Evolutionary conservation across 1,284 basidiomycete species (phyloP).

Genomic region (Ustilago lituana): DNA sequence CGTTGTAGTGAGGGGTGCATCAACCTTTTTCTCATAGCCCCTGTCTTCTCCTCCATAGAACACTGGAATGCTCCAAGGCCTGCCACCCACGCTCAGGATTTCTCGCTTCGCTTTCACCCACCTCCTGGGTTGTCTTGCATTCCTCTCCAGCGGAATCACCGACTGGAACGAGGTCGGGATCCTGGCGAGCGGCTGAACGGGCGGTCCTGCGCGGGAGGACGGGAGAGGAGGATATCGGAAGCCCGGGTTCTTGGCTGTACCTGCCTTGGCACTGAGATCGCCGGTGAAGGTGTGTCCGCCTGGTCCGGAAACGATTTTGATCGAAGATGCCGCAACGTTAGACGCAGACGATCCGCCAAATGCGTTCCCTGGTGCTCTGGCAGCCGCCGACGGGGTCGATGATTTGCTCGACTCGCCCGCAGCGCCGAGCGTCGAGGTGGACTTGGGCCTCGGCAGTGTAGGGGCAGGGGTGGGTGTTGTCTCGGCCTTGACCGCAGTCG

Average conservation of each 20-base stretch:
- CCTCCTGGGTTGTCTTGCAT: slow-evolving; percentile 31
- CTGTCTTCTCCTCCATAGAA: slow-evolving; percentile 53
- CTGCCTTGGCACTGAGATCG: slow-evolving; percentile 41
- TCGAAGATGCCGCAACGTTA: neutral
- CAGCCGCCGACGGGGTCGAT: neutral
- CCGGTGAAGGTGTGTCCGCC: slow-evolving; percentile 32
- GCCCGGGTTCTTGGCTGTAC: slow-evolving; percentile 42
- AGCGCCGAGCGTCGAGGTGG: slow-evolving; percentile 8
- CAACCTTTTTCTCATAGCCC: slow-evolving; percentile 42
- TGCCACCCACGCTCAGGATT: slow-evolving; percentile 55
- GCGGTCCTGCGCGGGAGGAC: slow-evolving; percentile 37
- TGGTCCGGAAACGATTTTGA: slow-evolving; percentile 40
- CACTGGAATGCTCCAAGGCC: slow-evolving; percentile 53
- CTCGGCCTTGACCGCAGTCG: slow-evolving; percentile 25
- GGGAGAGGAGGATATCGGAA: slow-evolving; percentile 57
- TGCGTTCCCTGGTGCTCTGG: neutral
- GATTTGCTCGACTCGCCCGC: neutral
- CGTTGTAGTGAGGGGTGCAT: neutral
- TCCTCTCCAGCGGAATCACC: slow-evolving; percentile 50
- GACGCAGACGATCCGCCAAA: neutral
- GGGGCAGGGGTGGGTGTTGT: slow-evolving; percentile 10
- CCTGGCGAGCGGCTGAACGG: slow-evolving; percentile 50
- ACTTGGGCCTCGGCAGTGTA: slow-evolving; percentile 8
- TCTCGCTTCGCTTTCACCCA: slow-evolving; percentile 54
- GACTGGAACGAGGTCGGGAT: slow-evolving; percentile 50